Conservation (phyloP, 2,329 filamentous ascomycete species). For the Neopestalotiopsis sp. region DNA sequence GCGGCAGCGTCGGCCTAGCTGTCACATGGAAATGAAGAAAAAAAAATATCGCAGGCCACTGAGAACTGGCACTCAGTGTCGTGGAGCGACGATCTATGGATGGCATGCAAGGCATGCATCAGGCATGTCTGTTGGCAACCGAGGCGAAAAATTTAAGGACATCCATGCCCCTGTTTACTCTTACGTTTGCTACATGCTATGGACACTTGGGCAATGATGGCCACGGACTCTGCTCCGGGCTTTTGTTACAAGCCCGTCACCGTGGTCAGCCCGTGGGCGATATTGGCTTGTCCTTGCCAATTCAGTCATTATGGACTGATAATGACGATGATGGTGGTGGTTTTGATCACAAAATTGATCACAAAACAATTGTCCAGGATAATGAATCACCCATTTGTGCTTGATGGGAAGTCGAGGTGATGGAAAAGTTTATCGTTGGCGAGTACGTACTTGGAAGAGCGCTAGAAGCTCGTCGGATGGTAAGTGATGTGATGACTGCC, state of each 20-base stretch:
- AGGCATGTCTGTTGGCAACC: background rate
- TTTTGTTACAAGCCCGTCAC: too few relatives aligned
- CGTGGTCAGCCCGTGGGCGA: background rate
- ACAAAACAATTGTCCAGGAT: background rate
- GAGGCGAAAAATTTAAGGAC: background rate
- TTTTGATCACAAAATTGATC: background rate
- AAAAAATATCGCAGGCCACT: background rate
- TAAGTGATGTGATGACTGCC: background rate
- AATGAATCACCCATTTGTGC: background rate
- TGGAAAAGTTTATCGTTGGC: background rate
- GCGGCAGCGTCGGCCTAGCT: constrained; percentile 2
- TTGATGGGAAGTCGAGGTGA: background rate
- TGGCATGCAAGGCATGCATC: background rate
- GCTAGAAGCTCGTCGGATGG: background rate
- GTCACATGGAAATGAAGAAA: background rate
- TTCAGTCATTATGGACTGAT: background rate
- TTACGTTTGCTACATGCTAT: background rate
- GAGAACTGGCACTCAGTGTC: background rate
- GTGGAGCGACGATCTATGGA: background rate
- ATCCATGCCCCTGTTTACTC: background rate
- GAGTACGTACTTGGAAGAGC: background rate
- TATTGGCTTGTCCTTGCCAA: background rate
- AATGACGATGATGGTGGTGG: background rate
- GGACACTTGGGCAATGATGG: too few relatives aligned
- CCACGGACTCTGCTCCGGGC: too few relatives aligned